These are phyloP conservation scores for Neoconidiobolus thromboides DNA, from an alignment of 371 early-diverging fungal species.

Conservation along the genomic window DNA sequence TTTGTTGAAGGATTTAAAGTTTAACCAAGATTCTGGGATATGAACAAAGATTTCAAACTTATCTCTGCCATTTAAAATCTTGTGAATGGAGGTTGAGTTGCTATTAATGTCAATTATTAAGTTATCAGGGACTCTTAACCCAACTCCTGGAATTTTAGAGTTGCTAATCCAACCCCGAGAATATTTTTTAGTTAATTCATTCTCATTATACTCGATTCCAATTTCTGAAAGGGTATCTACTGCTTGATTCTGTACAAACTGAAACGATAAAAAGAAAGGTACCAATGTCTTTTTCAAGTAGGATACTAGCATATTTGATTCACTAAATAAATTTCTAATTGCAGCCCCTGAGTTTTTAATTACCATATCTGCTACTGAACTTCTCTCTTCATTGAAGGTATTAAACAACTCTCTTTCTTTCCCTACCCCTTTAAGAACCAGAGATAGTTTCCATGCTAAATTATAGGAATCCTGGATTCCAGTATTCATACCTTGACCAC, in stretches of 20 bases:
- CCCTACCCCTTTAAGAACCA: constrained; percentile 11
- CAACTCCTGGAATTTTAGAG: background rate
- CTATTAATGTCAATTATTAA: too few relatives aligned
- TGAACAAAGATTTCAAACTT: too few relatives aligned
- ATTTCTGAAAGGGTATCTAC: background rate
- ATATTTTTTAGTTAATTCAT: background rate
- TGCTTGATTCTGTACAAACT: background rate
- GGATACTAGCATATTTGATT: background rate
- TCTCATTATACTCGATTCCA: background rate
- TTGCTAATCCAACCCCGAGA: background rate
- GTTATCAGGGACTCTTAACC: background rate
- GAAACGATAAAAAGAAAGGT: background rate
- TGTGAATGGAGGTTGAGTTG: too few relatives aligned
- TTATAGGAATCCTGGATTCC: constrained; percentile 26
- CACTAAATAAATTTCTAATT: background rate
- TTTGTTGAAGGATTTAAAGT: too few relatives aligned
- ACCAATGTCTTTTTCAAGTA: background rate
- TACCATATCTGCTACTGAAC: constrained; percentile 9
- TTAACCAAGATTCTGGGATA: too few relatives aligned
- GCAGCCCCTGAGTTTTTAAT: background rate
- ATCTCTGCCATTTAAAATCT: too few relatives aligned
- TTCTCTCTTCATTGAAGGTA: constrained; percentile 14
- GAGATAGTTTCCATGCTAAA: constrained; percentile 23
- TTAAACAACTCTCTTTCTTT: constrained; percentile 5
- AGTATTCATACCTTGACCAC: constrained; percentile 25